Conservation (phyloP, 1,139 yeast species). For the Taphrina confusa region DNA sequence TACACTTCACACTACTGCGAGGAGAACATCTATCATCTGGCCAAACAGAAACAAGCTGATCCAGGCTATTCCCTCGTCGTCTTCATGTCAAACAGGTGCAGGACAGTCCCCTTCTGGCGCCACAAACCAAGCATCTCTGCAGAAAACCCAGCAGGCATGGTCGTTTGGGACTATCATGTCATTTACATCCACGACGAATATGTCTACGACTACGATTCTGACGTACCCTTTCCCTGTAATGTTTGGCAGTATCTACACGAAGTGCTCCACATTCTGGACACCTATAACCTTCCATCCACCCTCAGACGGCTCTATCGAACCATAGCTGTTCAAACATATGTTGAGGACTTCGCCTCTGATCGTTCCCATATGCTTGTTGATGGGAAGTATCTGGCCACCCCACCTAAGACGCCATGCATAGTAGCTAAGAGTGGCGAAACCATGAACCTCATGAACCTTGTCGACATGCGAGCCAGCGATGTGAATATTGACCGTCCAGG, state of each 20-base stretch:
- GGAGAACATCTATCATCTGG: slow-evolving; percentile 29
- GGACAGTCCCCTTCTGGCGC: slow-evolving; percentile 21
- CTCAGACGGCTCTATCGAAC: slow-evolving; percentile 12
- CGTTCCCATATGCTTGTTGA: slow-evolving; percentile 28
- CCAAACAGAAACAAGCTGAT: background rate
- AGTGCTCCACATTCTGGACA: slow-evolving; percentile 3
- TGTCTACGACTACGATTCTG: slow-evolving; percentile 28
- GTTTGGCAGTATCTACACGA: background rate
- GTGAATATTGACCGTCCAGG: background rate
- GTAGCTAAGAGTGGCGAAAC: background rate
- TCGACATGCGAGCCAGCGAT: background rate
- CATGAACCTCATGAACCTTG: slow-evolving; percentile 4
- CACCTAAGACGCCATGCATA: slow-evolving; percentile 9
- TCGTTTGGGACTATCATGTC: slow-evolving; percentile 32
- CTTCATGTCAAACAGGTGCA: slow-evolving; percentile 11
- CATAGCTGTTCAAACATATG: slow-evolving; percentile 14
- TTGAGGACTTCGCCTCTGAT: slow-evolving; percentile 14
- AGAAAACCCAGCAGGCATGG: slow-evolving; percentile 22
- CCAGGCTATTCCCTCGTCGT: background rate
- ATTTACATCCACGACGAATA: slow-evolving; percentile 6
- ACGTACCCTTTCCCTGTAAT: slow-evolving; percentile 25
- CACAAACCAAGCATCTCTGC: slow-evolving; percentile 1
- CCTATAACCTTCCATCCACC: background rate
- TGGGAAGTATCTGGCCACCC: background rate
- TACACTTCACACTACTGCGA: slow-evolving; percentile 27